phyloP scores from a whole-genome alignment of 2,329 filamentous ascomycete genomes.

The Calonectria pseudoturangicola region DNA sequence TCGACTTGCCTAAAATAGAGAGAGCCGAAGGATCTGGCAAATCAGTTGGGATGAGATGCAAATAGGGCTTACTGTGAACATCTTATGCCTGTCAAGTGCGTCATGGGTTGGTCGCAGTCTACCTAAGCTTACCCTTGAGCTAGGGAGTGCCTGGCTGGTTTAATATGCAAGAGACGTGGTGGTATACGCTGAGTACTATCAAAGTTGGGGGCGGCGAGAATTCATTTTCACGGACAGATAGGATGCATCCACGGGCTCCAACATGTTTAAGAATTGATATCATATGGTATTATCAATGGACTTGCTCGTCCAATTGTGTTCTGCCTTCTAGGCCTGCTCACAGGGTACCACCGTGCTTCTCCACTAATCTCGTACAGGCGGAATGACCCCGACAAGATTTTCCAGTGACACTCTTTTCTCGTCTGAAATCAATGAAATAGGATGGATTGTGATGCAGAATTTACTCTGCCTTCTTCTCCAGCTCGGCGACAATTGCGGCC shows the following conservation, averaged over 20 bases:
- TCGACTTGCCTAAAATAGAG: slow-evolving; percentile 25
- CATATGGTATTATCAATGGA: slow-evolving; percentile 14
- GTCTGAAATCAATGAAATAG: neutral
- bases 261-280: neutral
- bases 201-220: neutral
- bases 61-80: slow-evolving; percentile 20
- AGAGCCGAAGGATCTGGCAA: slow-evolving; percentile 10
- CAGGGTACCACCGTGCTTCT: slow-evolving; percentile 11
- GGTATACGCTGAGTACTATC: no score
- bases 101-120: neutral
- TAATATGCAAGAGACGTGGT: neutral
- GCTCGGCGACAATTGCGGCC: slow-evolving; percentile 83
- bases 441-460: neutral
- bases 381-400: neutral
- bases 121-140: neutral
- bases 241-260: neutral
- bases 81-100: neutral
- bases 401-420: neutral
- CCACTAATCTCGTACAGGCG: slow-evolving; percentile 7
- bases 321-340: neutral
- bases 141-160: neutral
- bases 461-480: slow-evolving; percentile 60
- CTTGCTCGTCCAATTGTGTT: neutral
- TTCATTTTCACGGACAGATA: neutral
- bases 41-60: neutral